These are phyloP conservation scores for Tylopilus sp. DNA, from an alignment of 768 basidiomycete species.

Conservation along the genomic window DNA sequence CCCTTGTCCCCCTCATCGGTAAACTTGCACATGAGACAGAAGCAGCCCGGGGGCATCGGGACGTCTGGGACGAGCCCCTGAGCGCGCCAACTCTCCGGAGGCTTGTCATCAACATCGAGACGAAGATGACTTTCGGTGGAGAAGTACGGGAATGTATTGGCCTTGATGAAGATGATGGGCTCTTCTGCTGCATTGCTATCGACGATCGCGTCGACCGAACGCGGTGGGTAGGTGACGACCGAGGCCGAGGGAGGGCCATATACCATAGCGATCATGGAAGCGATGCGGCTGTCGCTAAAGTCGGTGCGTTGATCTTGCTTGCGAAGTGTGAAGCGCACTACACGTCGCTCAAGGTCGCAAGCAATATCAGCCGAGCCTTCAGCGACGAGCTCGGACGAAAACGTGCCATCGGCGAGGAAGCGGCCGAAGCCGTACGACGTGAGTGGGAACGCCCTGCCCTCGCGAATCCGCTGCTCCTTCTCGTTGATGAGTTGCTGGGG, in stretches of 20 bases:
- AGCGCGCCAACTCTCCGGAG: no score
- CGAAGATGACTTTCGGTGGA: not conserved
- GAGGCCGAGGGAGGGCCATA: not conserved
- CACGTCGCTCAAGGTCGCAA: slow-evolving; percentile 34
- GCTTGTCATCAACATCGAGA: not conserved
- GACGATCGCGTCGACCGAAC: slow-evolving; percentile 22
- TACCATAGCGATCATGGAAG: not conserved
- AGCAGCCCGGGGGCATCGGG: slow-evolving; percentile 28
- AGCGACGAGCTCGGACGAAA: slow-evolving; percentile 31
- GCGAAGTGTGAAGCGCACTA: slow-evolving; percentile 31
- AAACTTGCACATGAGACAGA: slow-evolving; percentile 32
- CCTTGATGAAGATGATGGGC: slow-evolving; percentile 30
- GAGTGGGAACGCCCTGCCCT: slow-evolving; percentile 24
- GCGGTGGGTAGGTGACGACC: slow-evolving; percentile 21
- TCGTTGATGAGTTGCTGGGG: slow-evolving; percentile 24
- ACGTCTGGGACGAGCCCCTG: slow-evolving; percentile 27
- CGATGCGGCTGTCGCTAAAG: not conserved
- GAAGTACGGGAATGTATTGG: slow-evolving; percentile 33
- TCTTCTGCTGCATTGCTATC: slow-evolving; percentile 5
- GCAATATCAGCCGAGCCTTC: slow-evolving; percentile 30
- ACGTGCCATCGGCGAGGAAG: slow-evolving; percentile 33
- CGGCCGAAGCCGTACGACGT: slow-evolving; percentile 34
- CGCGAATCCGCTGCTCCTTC: slow-evolving; percentile 20
- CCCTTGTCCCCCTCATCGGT: slow-evolving; percentile 20
- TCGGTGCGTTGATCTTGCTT: slow-evolving; percentile 19